Evolutionary conservation across 140 eudicot species (phyloP).

Genomic region (Erigeron philadelphicus): DNA sequence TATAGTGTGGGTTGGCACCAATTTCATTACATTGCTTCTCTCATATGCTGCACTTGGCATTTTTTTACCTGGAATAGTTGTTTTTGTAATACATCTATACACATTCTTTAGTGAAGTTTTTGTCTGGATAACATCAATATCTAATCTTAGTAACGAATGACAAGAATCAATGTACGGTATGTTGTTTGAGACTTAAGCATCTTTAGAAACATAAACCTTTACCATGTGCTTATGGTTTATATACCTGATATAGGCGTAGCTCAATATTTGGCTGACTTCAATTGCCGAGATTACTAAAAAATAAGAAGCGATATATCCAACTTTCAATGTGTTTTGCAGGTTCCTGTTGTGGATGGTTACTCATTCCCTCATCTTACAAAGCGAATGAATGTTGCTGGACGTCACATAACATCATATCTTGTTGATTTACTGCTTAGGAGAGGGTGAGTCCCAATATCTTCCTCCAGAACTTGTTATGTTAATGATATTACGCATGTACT

Average conservation of each 20-base stretch:
- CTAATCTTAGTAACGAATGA: conserved; percentile 14
- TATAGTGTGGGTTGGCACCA: conserved; percentile 1
- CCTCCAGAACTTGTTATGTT: conserved; percentile 16
- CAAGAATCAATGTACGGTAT: conserved; percentile 10
- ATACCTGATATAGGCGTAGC: neutral
- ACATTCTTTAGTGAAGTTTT: conserved; percentile 8
- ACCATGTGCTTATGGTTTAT: conserved; percentile 1
- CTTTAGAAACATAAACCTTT: conserved; percentile 3
- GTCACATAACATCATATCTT: conserved; percentile 94
- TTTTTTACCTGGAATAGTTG: neutral
- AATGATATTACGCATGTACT: conserved; percentile 8
- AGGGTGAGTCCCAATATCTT: conserved; percentile 53
- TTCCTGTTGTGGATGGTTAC: conserved; percentile 99
- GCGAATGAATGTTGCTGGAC: conserved; percentile 97
- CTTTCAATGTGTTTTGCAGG: conserved; percentile 41
- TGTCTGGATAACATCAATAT: conserved; percentile 6
- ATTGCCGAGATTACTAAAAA: conserved; percentile 13
- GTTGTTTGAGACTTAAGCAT: neutral
- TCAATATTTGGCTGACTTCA: neutral
- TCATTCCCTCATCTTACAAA: conserved; percentile 98
- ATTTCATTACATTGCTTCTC: neutral
- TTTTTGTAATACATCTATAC: neutral
- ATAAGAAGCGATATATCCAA: neutral
- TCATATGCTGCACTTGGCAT: neutral
- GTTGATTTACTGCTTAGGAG: conserved; percentile 90